Evolutionary conservation across 441 rosid genomes (phyloP).

Genomic region (Croton setiger): DNA sequence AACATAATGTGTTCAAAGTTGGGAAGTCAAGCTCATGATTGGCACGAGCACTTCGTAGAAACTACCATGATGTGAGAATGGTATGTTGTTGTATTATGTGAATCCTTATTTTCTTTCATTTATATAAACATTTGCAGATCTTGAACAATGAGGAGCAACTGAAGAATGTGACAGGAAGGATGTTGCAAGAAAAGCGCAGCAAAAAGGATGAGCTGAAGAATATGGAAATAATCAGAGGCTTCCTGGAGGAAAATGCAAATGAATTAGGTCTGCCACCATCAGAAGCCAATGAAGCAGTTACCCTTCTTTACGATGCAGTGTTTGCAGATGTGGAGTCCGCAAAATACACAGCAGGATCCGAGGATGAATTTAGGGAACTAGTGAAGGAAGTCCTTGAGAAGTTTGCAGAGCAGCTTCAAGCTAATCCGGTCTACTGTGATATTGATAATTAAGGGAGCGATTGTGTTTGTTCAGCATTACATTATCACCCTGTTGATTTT

Average conservation of each 20-base stretch:
- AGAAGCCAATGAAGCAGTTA: constrained; percentile 50
- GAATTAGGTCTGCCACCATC: constrained; percentile 71
- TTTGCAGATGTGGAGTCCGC: constrained; percentile 37
- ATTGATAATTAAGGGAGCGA: constrained; percentile 22
- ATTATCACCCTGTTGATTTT: constrained; percentile 10
- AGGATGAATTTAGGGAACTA: constrained; percentile 31
- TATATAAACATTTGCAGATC: constrained; percentile 42
- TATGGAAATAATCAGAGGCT: constrained; percentile 34
- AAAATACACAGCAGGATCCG: constrained; percentile 25
- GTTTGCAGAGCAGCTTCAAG: constrained; percentile 59
- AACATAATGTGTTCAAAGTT: neutral
- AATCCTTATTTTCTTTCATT: constrained; percentile 11
- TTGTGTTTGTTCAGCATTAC: constrained; percentile 18
- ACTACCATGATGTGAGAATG: neutral
- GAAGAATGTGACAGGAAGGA: constrained; percentile 34
- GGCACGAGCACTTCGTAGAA: neutral
- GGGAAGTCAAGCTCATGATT: neutral
- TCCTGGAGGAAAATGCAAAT: constrained; percentile 48
- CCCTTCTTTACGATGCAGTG: constrained; percentile 51
- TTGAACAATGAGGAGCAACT: constrained; percentile 48
- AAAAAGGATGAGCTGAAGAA: constrained; percentile 26
- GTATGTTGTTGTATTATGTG: neutral
- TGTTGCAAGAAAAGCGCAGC: constrained; percentile 28
- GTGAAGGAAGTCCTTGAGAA: constrained; percentile 51
- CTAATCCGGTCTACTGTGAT: constrained; percentile 47